Conservation (phyloP, 352 stramenopile genomes). For the Ophiocytium majus region DNA sequence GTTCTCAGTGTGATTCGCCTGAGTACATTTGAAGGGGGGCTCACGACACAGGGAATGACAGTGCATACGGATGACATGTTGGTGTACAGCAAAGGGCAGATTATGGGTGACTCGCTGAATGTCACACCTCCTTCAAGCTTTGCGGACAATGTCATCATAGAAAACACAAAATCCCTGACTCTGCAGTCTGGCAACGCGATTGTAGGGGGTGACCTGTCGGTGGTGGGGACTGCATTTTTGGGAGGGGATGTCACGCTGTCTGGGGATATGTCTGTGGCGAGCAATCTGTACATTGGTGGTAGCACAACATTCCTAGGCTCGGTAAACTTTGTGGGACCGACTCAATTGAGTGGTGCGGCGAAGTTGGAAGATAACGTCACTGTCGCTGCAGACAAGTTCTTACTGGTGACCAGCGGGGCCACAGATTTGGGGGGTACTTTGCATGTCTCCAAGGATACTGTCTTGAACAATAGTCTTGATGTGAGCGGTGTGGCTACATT, state of each 20-base stretch:
- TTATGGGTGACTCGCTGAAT: not conserved
- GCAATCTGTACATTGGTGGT: not conserved
- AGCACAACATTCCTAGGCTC: not conserved
- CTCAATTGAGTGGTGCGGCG: not conserved
- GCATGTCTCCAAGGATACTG: not conserved
- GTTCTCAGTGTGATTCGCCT: not conserved
- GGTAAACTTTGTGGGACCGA: not conserved
- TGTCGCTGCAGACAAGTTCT: not conserved
- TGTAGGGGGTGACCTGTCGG: not conserved
- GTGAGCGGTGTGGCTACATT: not conserved
- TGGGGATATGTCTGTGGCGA: not conserved
- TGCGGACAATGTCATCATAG: not conserved
- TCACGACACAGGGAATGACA: not conserved
- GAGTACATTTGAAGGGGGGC: not conserved
- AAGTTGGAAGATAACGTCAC: conserved; percentile 3
- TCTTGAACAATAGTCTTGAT: not conserved
- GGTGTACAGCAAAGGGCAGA: not conserved
- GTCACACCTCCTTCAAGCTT: not conserved
- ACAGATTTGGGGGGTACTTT: not conserved
- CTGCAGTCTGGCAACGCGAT: not conserved
- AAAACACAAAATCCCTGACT: not conserved
- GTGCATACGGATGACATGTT: not conserved
- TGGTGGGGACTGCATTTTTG: not conserved
- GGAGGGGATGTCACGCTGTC: not conserved
- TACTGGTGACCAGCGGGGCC: not conserved